Evolutionary conservation across 257 asterid genomes (phyloP).

Genomic region (Henckelia pumila): DNA sequence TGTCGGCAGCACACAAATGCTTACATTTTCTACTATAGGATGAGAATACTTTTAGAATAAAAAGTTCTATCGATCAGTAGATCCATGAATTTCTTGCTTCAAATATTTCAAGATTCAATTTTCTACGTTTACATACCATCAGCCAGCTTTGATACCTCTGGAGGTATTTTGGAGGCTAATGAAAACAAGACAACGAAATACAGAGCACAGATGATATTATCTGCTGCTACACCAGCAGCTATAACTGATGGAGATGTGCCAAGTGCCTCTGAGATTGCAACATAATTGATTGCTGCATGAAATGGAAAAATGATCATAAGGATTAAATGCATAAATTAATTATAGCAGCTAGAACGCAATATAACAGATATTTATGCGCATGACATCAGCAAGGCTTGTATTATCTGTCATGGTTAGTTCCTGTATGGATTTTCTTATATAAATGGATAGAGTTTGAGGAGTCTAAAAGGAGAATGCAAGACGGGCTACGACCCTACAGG

Average conservation of each 20-base stretch:
- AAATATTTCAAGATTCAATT: not conserved
- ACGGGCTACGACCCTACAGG: not conserved
- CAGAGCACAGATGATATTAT: constrained; percentile 69
- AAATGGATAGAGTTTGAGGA: not conserved
- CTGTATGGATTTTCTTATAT: not conserved
- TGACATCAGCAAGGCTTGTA: not conserved
- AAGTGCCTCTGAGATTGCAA: constrained; percentile 81
- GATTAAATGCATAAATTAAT: no score
- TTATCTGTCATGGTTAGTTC: not conserved
- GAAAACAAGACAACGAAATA: constrained; percentile 69
- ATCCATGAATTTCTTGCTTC: not conserved
- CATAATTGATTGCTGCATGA: constrained; percentile 74
- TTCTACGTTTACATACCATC: constrained; percentile 34
- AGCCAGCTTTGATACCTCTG: constrained; percentile 44
- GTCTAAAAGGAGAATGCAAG: not conserved
- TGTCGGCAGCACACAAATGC: not conserved
- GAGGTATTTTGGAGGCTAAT: constrained; percentile 71
- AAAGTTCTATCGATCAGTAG: not conserved
- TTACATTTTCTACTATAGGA: not conserved
- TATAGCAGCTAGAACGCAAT: no score
- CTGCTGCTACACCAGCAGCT: constrained; percentile 94
- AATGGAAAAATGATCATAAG: constrained; percentile 23
- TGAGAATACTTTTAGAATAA: not conserved
- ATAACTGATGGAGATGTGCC: constrained; percentile 64
- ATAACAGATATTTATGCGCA: not conserved